These are phyloP conservation scores for Trichosporon coremiiforme DNA, from an alignment of 1,284 basidiomycete species.

Conservation along the genomic window DNA sequence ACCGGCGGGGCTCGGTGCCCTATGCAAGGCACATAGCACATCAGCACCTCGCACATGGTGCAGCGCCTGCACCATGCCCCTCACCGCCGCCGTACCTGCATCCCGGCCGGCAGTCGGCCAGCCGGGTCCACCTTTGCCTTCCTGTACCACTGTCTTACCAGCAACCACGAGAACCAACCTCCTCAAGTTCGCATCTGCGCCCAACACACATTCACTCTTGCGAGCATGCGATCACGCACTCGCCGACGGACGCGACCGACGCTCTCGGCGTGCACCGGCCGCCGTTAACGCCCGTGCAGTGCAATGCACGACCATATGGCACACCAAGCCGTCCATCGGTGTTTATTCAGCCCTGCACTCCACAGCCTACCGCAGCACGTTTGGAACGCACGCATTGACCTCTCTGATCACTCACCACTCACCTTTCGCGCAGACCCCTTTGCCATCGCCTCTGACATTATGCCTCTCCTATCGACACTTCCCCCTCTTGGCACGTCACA, in stretches of 20 bases:
- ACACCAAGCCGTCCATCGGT: background rate
- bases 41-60: no score
- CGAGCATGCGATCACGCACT: no score
- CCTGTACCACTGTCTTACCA: no score
- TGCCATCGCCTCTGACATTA: background rate
- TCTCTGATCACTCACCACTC: slow-evolving; percentile 11
- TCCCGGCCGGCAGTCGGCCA: no score
- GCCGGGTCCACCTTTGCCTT: no score
- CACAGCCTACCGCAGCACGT: background rate
- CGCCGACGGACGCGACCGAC: no score
- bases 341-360: background rate
- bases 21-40: no score
- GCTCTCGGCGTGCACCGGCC: background rate
- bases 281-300: background rate
- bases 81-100: no score
- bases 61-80: no score
- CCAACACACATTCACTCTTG: background rate
- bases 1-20: no score
- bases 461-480: background rate
- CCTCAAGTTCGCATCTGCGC: background rate
- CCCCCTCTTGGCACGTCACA: background rate
- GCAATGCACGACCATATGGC: background rate
- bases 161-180: no score
- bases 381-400: background rate
- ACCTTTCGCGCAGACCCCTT: background rate